Base-by-base conservation (phyloP, 768 basidiomycete species). In the Mycena crocata region DNA sequence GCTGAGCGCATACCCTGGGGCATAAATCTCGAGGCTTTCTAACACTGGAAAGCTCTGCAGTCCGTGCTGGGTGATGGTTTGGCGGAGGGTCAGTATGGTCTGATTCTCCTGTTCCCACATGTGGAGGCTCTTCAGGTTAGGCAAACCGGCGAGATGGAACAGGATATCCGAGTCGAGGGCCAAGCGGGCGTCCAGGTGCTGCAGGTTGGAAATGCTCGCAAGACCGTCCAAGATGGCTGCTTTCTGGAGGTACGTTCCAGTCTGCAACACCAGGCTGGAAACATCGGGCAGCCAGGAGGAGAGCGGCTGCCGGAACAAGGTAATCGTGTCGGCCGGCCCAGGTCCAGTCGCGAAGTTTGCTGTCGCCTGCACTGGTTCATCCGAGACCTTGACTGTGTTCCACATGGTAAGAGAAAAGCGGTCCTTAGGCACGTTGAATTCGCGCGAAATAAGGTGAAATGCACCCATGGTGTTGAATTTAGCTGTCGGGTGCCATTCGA, bases 381-480 rank as follows among this genome's bases (percentile, higher is more conserved):
- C 30, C 12, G 30, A 24, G 9, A n/a, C 7, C 12, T n/a, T 34
- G 21, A 24, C 21, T 5, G 21, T 7, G 23, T 8, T 26, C 51
- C 51, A 52, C 30, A 52, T 34, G 23, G 30, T 34, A 19, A 52
- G 51, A 19, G 30, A 5, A 35, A 52, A 37, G 5, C 31, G 8
- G 13, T 52, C 32, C 34, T 19, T 14, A 12, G 51, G 51, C 6
- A 52, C 31, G 13, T n/a, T n/a, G n/a, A n/a, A n/a, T n/a, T n/a
- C n/a, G 35, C 51, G 51, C 8, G 51, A 52, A 17, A 52, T 52
- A n/a, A 52, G 30, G n/a, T n/a, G n/a, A n/a, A n/a, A n/a, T n/a
- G n/a, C n/a, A n/a, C n/a, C n/a, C n/a, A n/a, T n/a, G n/a, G 12
- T 52, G 51, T 37, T 37, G 23, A 52, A 52, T 14, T 34, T 37